Percentiles rank a stretch among this genome's conserved stretches.
These are phyloP conservation scores for Striga hermonthica DNA, from an alignment of 305 asterid species.

Conservation along the genomic window DNA sequence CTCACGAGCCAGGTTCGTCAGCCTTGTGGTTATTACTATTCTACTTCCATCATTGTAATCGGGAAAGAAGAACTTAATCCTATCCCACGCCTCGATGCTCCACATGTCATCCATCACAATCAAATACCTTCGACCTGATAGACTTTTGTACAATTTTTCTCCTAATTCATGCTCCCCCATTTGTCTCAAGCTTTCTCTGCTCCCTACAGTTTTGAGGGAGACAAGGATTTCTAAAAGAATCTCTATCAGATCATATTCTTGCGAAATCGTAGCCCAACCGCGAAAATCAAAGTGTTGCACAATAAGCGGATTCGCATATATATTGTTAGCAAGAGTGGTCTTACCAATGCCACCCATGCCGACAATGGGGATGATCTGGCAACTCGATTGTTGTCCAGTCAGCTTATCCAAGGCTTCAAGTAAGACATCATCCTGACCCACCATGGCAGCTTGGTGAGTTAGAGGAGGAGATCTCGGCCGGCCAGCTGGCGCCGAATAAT, in stretches of 20 bases:
- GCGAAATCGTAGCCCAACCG: slow-evolving; percentile 26
- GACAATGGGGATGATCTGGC: slow-evolving; percentile 18
- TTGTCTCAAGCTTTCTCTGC: background rate
- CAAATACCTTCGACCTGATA: slow-evolving; percentile 19
- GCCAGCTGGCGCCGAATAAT: background rate
- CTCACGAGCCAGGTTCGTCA: slow-evolving; percentile 7
- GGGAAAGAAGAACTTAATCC: slow-evolving; percentile 6
- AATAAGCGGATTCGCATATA: slow-evolving; percentile 4
- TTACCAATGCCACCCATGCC: slow-evolving; percentile 32
- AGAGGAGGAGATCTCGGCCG: background rate
- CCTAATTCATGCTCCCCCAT: slow-evolving; percentile 9
- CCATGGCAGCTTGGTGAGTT: background rate
- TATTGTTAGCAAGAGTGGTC: slow-evolving; percentile 8
- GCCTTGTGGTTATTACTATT: slow-evolving; percentile 27
- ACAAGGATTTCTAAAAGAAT: background rate
- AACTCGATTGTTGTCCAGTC: background rate
- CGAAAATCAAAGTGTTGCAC: slow-evolving; percentile 19
- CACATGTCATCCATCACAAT: slow-evolving; percentile 30
- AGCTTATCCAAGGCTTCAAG: slow-evolving; percentile 7
- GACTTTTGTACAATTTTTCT: slow-evolving; percentile 21
- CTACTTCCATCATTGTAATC: slow-evolving; percentile 19
- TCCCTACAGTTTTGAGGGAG: background rate
- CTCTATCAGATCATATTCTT: slow-evolving; percentile 5
- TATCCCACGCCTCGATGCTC: slow-evolving; percentile 23
- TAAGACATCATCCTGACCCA: slow-evolving; percentile 13